phyloP scores from a whole-genome alignment of 805 yeast genomes.

The Clavispora fructus region DNA sequence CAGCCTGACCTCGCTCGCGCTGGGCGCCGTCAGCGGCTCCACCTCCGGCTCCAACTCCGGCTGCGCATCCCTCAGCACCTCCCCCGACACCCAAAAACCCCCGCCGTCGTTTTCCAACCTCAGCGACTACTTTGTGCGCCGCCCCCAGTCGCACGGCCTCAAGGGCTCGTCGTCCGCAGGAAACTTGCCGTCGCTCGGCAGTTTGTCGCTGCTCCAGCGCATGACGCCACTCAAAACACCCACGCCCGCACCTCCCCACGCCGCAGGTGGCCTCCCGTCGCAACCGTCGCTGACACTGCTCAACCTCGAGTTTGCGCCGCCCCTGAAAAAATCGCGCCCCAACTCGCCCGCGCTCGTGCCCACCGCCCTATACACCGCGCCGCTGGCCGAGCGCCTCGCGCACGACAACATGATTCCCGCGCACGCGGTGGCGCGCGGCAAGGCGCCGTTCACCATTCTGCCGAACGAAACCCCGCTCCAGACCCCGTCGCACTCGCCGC shows the following conservation, averaged over 20 bases:
- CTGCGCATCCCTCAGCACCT: constrained; percentile 26
- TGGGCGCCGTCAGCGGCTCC: constrained; percentile 2
- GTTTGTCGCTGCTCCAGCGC: constrained; percentile 22
- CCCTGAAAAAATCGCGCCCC: constrained; percentile 42
- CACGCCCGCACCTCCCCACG: constrained; percentile 7
- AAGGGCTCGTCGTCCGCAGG: constrained; percentile 16
- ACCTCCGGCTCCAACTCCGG: constrained; percentile 15
- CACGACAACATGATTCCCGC: neutral
- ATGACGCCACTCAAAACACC: constrained; percentile 39
- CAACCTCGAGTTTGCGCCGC: constrained; percentile 33
- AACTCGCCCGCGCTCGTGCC: constrained; percentile 34
- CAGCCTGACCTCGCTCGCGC: neutral
- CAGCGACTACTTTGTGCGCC: constrained; percentile 27
- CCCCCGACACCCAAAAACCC: constrained; percentile 22
- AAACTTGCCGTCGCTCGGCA: constrained; percentile 10
- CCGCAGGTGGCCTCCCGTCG: constrained; percentile 14
- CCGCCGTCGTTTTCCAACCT: constrained; percentile 26
- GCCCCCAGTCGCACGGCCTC: constrained; percentile 16
- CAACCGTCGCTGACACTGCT: constrained; percentile 28
- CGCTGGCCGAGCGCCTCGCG: neutral
- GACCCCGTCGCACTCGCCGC: constrained; percentile 49
- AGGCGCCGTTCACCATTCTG: constrained; percentile 22
- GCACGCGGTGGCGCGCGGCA: constrained; percentile 6
- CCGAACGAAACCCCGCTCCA: constrained; percentile 46
- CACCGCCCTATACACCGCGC: constrained; percentile 1